Conservation (phyloP, 805 yeast genomes). For the Teunomyces aglyptinius region DNA sequence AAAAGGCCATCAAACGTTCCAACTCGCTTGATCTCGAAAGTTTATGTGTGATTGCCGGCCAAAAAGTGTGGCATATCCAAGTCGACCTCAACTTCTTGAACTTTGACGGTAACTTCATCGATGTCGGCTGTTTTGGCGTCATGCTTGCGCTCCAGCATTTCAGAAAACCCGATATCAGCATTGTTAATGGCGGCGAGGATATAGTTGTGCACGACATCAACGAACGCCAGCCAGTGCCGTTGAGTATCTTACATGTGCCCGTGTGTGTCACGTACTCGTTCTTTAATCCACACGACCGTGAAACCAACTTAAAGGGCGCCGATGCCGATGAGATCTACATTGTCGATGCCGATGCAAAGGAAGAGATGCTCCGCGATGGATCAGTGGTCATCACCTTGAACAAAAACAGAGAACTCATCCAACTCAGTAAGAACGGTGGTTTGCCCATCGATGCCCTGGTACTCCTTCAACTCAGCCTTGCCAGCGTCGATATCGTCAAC, state of each 20-base stretch:
- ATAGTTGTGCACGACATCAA: constrained; percentile 66
- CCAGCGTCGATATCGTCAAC: constrained; percentile 65
- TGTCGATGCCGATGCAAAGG: constrained; percentile 74
- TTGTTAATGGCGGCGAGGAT: constrained; percentile 30
- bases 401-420: constrained; percentile 88
- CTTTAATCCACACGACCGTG: constrained; percentile 63
- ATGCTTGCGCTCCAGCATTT: constrained; percentile 83
- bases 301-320: constrained; percentile 70
- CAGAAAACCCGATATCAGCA: constrained; percentile 77
- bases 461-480: constrained; percentile 64
- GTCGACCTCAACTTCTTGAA: constrained; percentile 88
- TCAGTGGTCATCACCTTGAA: constrained; percentile 82
- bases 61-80: constrained; percentile 85
- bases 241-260: constrained; percentile 85
- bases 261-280: constrained; percentile 88
- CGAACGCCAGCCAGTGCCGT: constrained; percentile 84
- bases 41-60: constrained; percentile 86
- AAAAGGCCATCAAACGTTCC: constrained; percentile 87
- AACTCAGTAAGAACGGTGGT: constrained; percentile 88
- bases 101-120: constrained; percentile 91
- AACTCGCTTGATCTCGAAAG: constrained; percentile 90
- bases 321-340: constrained; percentile 57
- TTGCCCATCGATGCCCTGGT: constrained; percentile 71
- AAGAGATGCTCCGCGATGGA: constrained; percentile 76
- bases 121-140: constrained; percentile 86